Evolutionary conservation across 2,329 filamentous ascomycete species (phyloP).

Genomic region (Aureobasidium sp.): DNA sequence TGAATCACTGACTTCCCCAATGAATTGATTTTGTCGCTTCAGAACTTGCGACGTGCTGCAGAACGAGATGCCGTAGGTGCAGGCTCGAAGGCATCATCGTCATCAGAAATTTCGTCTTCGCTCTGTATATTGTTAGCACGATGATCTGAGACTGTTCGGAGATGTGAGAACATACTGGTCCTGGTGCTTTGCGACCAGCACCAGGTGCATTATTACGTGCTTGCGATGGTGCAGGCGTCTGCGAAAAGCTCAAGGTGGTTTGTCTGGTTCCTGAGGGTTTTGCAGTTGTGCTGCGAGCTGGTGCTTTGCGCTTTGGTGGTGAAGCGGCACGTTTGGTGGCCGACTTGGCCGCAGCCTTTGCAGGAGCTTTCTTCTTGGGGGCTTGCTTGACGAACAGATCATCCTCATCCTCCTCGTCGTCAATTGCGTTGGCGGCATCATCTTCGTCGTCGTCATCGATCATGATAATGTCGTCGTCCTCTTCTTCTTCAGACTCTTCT

Average conservation of each 20-base stretch:
- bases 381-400: slow-evolving; percentile 38
- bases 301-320: slow-evolving; percentile 26
- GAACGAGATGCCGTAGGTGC: slow-evolving; percentile 19
- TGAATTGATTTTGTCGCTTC: background rate
- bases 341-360: slow-evolving; percentile 24
- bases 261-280: slow-evolving; percentile 29
- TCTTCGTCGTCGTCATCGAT: slow-evolving; percentile 43
- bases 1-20: background rate
- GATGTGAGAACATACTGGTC: slow-evolving; percentile 32
- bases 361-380: slow-evolving; percentile 24
- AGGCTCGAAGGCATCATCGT: slow-evolving; percentile 34
- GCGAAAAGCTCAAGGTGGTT: slow-evolving; percentile 37
- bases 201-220: slow-evolving; percentile 25
- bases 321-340: slow-evolving; percentile 21
- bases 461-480: slow-evolving; percentile 36
- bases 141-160: background rate
- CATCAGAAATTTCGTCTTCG: slow-evolving; percentile 35
- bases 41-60: slow-evolving; percentile 17
- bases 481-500: slow-evolving; percentile 38
- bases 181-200: slow-evolving; percentile 30
- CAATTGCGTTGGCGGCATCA: slow-evolving; percentile 35
- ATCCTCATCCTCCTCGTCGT: slow-evolving; percentile 36
- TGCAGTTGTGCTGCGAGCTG: slow-evolving; percentile 17
- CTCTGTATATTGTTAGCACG: slow-evolving; percentile 20
- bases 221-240: slow-evolving; percentile 28